Conservation (phyloP, 768 basidiomycete genomes). For the Agaricus subrufescens region DNA sequence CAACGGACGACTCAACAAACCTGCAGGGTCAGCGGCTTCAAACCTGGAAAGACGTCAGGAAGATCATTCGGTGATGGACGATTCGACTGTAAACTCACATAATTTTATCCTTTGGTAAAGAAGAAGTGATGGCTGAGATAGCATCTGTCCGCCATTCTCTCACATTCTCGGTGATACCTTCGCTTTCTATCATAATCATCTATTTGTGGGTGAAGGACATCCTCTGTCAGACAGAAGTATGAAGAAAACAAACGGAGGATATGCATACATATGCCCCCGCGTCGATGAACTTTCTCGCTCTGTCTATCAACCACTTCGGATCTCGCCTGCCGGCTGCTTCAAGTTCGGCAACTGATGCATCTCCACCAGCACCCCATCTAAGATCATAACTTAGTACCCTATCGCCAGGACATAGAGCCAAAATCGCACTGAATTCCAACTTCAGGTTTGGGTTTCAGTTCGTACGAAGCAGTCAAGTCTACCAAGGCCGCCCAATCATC, state of each 20-base stretch:
- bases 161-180: slow-evolving; percentile 44
- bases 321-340: slow-evolving; percentile 35
- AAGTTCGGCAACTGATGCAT: slow-evolving; percentile 32
- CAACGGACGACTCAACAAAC: not conserved
- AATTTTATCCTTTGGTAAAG: slow-evolving; percentile 35
- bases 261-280: slow-evolving; percentile 29
- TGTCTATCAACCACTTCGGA: slow-evolving; percentile 35
- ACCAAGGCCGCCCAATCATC: slow-evolving; percentile 38
- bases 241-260: not conserved
- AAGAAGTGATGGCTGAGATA: slow-evolving; percentile 34
- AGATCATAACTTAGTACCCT: not conserved
- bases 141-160: slow-evolving; percentile 36
- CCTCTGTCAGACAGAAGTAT: not conserved
- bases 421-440: slow-evolving; percentile 33
- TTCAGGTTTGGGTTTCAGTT: slow-evolving; percentile 40
- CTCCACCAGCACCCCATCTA: slow-evolving; percentile 39
- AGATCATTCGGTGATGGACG: not conserved
- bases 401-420: not conserved
- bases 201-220: not conserved
- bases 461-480: slow-evolving; percentile 31
- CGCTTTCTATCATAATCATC: slow-evolving; percentile 44
- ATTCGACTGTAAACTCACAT: slow-evolving; percentile 21
- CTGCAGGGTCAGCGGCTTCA: slow-evolving; percentile 5
- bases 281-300: slow-evolving; percentile 34
- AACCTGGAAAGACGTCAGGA: not conserved